Conservation (phyloP, 768 basidiomycete genomes). For the Trametes cinnabarina region DNA sequence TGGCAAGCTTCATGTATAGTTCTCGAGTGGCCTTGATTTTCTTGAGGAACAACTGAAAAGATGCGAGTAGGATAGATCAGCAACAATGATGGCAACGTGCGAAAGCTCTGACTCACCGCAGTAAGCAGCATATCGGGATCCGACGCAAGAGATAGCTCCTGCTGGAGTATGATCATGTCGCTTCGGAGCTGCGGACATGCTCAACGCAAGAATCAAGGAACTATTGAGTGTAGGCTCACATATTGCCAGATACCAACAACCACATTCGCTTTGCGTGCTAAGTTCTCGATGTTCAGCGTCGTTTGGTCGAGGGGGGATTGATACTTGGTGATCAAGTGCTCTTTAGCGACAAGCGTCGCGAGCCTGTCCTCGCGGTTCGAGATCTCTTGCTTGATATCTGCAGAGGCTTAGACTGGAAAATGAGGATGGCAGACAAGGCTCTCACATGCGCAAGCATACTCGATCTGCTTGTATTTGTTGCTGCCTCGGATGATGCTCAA, state of each 20-base stretch:
- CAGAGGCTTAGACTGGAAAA: no score
- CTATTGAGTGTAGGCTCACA: not conserved
- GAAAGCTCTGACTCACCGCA: not conserved
- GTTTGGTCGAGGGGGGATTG: not conserved
- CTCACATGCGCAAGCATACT: no score
- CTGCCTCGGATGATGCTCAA: no score
- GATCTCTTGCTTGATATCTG: no score
- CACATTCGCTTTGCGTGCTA: not conserved
- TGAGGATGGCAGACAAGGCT: no score
- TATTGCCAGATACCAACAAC: not conserved
- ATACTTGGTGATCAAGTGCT: not conserved
- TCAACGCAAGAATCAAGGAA: not conserved
- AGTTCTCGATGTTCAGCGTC: not conserved
- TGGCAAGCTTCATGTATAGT: not conserved
- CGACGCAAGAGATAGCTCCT: not conserved
- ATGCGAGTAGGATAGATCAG: not conserved
- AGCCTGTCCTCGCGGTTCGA: no score
- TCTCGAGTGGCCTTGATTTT: not conserved
- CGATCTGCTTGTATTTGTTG: no score
- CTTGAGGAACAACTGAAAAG: not conserved
- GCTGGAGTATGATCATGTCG: not conserved
- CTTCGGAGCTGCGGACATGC: not conserved
- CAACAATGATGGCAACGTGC: no score
- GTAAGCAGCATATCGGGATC: not conserved
- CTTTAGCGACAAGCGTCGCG: not conserved